A percentile compares a stretch with the other conserved stretches of the same genome.
Evolutionary conservation across 805 yeast genomes (phyloP).

Genomic region (Metschnikowia kofuensis): DNA sequence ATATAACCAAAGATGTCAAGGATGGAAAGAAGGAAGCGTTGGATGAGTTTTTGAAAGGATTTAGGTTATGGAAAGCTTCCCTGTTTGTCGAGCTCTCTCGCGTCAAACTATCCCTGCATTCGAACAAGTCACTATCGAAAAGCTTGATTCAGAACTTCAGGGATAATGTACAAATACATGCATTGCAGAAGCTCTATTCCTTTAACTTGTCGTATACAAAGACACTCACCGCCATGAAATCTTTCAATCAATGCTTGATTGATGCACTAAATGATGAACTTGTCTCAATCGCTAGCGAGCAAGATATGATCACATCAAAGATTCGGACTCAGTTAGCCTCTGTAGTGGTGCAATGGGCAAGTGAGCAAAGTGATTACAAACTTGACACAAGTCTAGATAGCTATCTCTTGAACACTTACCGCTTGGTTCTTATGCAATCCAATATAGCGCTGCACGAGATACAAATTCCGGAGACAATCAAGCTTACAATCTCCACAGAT

Average conservation of each 20-base stretch:
- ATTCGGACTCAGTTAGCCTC: constrained; percentile 20
- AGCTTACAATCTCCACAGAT: constrained; percentile 27
- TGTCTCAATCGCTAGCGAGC: constrained; percentile 17
- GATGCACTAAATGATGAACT: constrained; percentile 4
- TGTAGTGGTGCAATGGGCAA: constrained; percentile 16
- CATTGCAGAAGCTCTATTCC: constrained; percentile 22
- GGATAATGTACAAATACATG: constrained; percentile 15
- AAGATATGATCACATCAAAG: constrained; percentile 15
- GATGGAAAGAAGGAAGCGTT: constrained; percentile 2
- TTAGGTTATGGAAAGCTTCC: constrained; percentile 17
- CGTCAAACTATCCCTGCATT: not conserved
- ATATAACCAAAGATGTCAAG: constrained; percentile 1
- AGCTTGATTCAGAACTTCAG: constrained; percentile 19
- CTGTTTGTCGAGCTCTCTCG: constrained; percentile 5
- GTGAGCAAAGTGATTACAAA: not conserved
- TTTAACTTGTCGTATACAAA: constrained; percentile 22
- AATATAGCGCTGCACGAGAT: constrained; percentile 3
- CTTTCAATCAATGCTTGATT: not conserved
- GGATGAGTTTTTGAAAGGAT: constrained; percentile 13
- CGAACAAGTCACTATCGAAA: constrained; percentile 3
- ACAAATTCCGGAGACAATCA: constrained; percentile 16
- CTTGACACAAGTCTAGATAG: constrained; percentile 19
- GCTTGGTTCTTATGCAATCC: constrained; percentile 6
- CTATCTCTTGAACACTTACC: constrained; percentile 21
- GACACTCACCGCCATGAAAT: constrained; percentile 13